Conservation (phyloP, 768 basidiomycete species). For the Gloeostereum incarnatum region DNA sequence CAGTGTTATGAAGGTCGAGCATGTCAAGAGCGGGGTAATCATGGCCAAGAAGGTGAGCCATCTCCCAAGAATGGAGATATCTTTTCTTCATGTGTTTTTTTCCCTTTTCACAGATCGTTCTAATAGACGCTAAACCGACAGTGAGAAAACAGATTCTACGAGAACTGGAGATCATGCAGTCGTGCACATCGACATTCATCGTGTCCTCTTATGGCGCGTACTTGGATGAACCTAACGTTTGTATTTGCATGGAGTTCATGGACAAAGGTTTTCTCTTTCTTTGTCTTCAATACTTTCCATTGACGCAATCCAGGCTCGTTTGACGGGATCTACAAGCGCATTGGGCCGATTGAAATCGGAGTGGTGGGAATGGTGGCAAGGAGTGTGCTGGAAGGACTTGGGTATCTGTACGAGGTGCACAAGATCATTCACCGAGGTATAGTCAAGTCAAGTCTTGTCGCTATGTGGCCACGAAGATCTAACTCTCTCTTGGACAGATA, state of each 20-base stretch:
- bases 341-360: conserved; percentile 87
- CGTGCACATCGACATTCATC: conserved; percentile 89
- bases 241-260: conserved; percentile 97
- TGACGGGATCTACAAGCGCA: conserved; percentile 93
- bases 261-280: too few relatives aligned
- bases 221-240: conserved; percentile 94
- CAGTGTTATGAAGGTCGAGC: conserved; percentile 94
- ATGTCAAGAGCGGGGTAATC: conserved; percentile 79
- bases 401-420: conserved; percentile 95
- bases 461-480: conserved; percentile 5
- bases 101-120: conserved; percentile 58
- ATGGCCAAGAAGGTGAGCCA: conserved; percentile 95
- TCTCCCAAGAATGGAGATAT: background rate
- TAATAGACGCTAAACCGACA: conserved; percentile 93
- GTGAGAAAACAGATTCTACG: conserved; percentile 97
- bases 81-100: background rate
- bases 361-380: conserved; percentile 92
- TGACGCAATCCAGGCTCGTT: too few relatives aligned
- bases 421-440: conserved; percentile 99
- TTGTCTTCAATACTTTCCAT: too few relatives aligned
- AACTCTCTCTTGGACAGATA: conserved; percentile 49
- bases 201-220: conserved; percentile 98
- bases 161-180: conserved; percentile 98
- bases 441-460: conserved; percentile 21
- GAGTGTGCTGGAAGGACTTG: conserved; percentile 89